These are phyloP conservation scores for Fremontodendron californicum DNA, from an alignment of 345 rosid genomes.

Conservation along the genomic window DNA sequence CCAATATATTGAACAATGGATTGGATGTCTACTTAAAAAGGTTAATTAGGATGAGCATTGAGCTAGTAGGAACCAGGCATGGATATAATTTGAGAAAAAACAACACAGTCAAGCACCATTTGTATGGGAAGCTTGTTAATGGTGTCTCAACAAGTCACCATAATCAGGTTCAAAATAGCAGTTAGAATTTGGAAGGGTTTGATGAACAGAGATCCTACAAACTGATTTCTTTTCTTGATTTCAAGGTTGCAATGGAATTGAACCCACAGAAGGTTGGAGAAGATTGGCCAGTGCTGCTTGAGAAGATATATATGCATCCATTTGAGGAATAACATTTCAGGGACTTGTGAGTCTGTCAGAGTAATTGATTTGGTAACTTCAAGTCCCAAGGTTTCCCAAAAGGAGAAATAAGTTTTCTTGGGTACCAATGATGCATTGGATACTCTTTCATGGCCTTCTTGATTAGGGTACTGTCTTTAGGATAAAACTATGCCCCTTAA, in stretches of 20 bases:
- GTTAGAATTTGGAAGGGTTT: constrained; percentile 34
- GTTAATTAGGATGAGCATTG: constrained; percentile 63
- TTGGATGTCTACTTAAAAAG: constrained; percentile 75
- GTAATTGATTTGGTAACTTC: constrained; percentile 12
- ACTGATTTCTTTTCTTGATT: constrained; percentile 73
- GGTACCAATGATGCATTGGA: neutral
- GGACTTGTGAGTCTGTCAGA: neutral
- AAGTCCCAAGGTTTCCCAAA: constrained; percentile 9
- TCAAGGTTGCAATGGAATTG: constrained; percentile 89
- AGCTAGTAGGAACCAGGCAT: constrained; percentile 55
- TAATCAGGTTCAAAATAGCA: constrained; percentile 41
- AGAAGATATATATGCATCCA: constrained; percentile 60
- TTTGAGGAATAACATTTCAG: constrained; percentile 39
- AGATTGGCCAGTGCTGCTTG: constrained; percentile 81
- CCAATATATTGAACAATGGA: constrained; percentile 60
- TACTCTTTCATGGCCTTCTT: constrained; percentile 1
- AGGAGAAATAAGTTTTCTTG: constrained; percentile 7
- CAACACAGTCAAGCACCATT: constrained; percentile 41
- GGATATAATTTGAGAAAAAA: constrained; percentile 29
- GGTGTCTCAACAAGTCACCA: constrained; percentile 52
- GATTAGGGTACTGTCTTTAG: constrained; percentile 13
- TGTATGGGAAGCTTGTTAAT: constrained; percentile 40
- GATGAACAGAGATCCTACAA: constrained; percentile 43
- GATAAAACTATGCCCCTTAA: constrained; percentile 20
- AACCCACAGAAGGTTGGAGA: constrained; percentile 86